Evolutionary conservation across 2,329 filamentous ascomycete species (phyloP).

Genomic region (Neophaeococcomyces aloes): DNA sequence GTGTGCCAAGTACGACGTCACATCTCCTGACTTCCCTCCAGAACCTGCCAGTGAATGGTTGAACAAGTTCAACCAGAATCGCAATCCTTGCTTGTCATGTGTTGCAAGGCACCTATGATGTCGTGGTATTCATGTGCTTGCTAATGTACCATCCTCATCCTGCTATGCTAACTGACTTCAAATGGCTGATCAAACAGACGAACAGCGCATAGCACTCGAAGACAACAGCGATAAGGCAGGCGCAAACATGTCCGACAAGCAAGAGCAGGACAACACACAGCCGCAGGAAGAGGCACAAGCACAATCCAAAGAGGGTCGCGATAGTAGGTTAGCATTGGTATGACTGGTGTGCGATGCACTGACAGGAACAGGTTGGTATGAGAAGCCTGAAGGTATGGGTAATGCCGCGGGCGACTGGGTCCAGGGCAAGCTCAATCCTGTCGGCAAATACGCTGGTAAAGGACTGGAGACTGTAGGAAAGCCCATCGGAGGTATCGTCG

Average conservation of each 20-base stretch:
- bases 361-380: slow-evolving; percentile 8
- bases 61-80: no score
- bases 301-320: background rate
- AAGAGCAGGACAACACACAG: slow-evolving; percentile 8
- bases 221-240: slow-evolving; percentile 8
- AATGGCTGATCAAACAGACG: slow-evolving; percentile 2
- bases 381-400: slow-evolving; percentile 17
- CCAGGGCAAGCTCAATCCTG: slow-evolving; percentile 19
- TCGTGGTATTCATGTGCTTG: background rate
- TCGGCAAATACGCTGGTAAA: slow-evolving; percentile 21
- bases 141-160: background rate
- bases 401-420: slow-evolving; percentile 21
- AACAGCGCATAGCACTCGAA: slow-evolving; percentile 6
- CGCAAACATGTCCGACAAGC: slow-evolving; percentile 3
- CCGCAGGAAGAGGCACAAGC: slow-evolving; percentile 3
- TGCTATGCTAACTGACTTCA: background rate
- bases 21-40: no score
- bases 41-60: no score
- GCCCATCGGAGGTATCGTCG: slow-evolving; percentile 21
- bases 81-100: background rate
- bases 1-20: no score
- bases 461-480: slow-evolving; percentile 16
- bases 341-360: background rate
- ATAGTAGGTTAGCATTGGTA: background rate
- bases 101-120: background rate